A percentile compares a stretch with the other conserved stretches of the same genome.
Conservation (phyloP, 495 filamentous ascomycete genomes). For the Friedmanniomyces endolithicus region DNA sequence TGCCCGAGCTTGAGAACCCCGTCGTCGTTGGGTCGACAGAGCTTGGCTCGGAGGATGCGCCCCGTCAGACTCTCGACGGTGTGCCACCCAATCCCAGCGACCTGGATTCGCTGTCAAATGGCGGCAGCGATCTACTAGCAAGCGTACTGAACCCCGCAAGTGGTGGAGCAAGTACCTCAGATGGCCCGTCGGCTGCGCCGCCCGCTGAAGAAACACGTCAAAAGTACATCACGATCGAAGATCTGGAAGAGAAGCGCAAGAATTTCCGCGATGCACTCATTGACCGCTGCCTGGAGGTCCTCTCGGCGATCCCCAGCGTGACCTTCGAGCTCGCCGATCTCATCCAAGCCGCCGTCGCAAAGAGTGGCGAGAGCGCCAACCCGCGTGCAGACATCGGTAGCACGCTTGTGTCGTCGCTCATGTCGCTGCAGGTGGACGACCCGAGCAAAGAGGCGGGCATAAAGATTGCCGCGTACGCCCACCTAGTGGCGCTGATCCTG, state of each 20-base stretch:
- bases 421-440: slow-evolving; percentile 67
- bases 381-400: slow-evolving; percentile 65
- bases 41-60: neutral
- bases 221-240: slow-evolving; percentile 53
- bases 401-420: slow-evolving; percentile 72
- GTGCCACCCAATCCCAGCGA: neutral
- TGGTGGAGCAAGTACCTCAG: neutral
- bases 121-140: slow-evolving; percentile 2
- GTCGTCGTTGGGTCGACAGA: neutral
- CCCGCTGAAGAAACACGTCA: slow-evolving; percentile 4
- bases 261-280: slow-evolving; percentile 65
- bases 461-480: slow-evolving; percentile 85
- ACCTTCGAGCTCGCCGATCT: slow-evolving; percentile 87
- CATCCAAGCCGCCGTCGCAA: slow-evolving; percentile 62
- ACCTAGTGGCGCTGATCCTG: slow-evolving; percentile 78
- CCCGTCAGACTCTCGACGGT: neutral
- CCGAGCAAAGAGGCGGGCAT: slow-evolving; percentile 57
- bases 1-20: neutral
- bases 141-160: neutral
- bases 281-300: slow-evolving; percentile 77
- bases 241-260: slow-evolving; percentile 66
- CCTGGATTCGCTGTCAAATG: slow-evolving; percentile 8
- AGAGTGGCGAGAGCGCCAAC: slow-evolving; percentile 48
- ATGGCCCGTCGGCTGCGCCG: neutral
- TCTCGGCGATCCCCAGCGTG: slow-evolving; percentile 73